Evolutionary conservation across 495 filamentous ascomycete genomes (phyloP).

Genomic region (Xylaria cubensis): DNA sequence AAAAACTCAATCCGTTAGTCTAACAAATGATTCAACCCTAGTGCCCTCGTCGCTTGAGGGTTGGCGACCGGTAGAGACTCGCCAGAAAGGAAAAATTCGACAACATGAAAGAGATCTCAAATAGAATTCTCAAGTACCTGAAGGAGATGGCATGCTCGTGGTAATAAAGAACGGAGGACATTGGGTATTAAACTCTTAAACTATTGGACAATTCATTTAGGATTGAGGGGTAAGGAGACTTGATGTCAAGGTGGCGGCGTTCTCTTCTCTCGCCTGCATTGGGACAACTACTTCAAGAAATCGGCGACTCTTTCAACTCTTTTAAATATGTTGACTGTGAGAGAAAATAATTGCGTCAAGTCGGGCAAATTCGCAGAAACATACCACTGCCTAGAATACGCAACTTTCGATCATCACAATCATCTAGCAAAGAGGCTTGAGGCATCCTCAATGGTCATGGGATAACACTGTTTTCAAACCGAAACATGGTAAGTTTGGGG

Average conservation of each 20-base stretch:
- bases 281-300: not conserved
- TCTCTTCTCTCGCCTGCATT: not conserved
- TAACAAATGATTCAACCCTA: not conserved
- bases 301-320: not conserved
- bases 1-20: not conserved
- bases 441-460: slow-evolving; percentile 3
- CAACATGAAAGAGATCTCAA: not conserved
- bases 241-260: not conserved
- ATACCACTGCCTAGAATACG: not conserved
- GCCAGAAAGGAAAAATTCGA: not conserved
- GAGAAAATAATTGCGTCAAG: not conserved
- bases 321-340: not conserved
- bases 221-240: not conserved
- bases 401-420: not conserved
- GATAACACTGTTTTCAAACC: not conserved
- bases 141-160: slow-evolving; percentile 12
- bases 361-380: not conserved
- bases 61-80: not conserved
- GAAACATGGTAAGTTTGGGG: slow-evolving; percentile 1
- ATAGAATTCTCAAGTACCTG: not conserved
- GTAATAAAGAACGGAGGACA: not conserved
- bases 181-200: not conserved
- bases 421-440: not conserved
- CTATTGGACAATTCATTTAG: not conserved
- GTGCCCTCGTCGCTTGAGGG: not conserved